Base-by-base conservation (phyloP, 225 moss, liverwort and hornwort species). In the Antitrichia curtipendula region DNA sequence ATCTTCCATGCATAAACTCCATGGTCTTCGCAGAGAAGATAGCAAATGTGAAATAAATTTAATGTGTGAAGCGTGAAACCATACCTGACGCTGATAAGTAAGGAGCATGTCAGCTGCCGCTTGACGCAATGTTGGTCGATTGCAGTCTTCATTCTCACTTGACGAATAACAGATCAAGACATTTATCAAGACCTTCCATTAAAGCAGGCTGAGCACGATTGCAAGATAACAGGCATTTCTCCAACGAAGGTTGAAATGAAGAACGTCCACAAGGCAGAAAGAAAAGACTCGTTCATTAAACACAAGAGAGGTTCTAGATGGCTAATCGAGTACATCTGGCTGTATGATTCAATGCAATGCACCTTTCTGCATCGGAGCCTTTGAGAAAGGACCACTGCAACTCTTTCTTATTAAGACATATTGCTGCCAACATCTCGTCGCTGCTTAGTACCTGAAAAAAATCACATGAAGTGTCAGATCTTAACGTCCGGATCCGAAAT, bases 21-120 rank as follows among this genome's bases (percentile, higher is more conserved):
- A 61, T 78, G 73, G 80, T 73, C 34, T 40, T 74, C 81, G 69
- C 49, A 82, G 60, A 88, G 70, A 85, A 85, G 60, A 63, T 63
- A 62, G 82, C 54, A 68, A 70, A 59, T 38, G 66, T 47, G 27
- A 66, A 80, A 36, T 19, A 66, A 66, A 81, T 81, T 75, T 36
- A 23, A 72, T 49, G 64, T 38, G 45, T 53, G 8, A 81, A 78
- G 73, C 13, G 68, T 49, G 62, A 53, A 86, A 23, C 32, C 82
- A 60, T 86, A 89, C 96, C 92, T 98, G 96, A 85, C 98, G 93
- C 80, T 96, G 96, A 82, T 98, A 98, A 31, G 98, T 96, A 78
- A 98, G 92, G 69, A 98, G 87, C 96, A 98, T 96, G 89, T 98
- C 98, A 80, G 95, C 98, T 78, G 92, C 91, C 84, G 96, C 98